Evolutionary conservation across 257 asterid genomes (phyloP).

Genomic region (Cynanchum wilfordii): DNA sequence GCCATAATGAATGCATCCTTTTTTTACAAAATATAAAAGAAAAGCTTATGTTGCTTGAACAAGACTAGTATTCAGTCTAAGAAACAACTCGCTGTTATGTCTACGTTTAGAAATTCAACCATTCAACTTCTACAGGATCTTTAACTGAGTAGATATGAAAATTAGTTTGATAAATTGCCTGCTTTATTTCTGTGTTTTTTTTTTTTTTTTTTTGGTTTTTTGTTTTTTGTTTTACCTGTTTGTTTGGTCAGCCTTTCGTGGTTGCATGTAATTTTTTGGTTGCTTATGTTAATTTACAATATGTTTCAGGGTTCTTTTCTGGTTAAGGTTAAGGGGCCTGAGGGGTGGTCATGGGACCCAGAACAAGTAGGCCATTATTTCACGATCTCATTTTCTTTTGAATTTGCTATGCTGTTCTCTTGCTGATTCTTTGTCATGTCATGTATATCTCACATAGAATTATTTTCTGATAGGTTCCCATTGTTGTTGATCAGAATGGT

Average conservation of each 20-base stretch:
- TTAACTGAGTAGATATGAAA: neutral
- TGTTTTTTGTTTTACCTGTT: neutral
- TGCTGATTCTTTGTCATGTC: constrained; percentile 9
- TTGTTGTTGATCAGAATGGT: constrained; percentile 72
- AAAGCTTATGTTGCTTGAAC: neutral
- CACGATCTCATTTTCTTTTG: constrained; percentile 9
- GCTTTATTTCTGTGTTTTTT: neutral
- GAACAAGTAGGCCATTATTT: constrained; percentile 53
- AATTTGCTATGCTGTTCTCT: constrained; percentile 13
- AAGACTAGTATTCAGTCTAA: neutral
- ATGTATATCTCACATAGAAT: constrained; percentile 23
- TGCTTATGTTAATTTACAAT: constrained; percentile 11
- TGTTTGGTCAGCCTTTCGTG: neutral
- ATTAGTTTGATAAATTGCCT: neutral
- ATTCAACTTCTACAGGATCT: neutral
- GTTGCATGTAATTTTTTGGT: neutral
- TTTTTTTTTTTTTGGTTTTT: too few relatives aligned
- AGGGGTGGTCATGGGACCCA: constrained; percentile 93
- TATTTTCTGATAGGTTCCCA: constrained; percentile 58
- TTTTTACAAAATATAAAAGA: neutral
- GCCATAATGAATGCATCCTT: neutral
- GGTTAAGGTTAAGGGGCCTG: constrained; percentile 86
- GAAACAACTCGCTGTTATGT: neutral
- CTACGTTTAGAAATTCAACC: neutral
- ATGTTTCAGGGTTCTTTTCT: constrained; percentile 78